Base-by-base conservation (phyloP, 345 rosid species). In the Streptanthus diversifolius region DNA sequence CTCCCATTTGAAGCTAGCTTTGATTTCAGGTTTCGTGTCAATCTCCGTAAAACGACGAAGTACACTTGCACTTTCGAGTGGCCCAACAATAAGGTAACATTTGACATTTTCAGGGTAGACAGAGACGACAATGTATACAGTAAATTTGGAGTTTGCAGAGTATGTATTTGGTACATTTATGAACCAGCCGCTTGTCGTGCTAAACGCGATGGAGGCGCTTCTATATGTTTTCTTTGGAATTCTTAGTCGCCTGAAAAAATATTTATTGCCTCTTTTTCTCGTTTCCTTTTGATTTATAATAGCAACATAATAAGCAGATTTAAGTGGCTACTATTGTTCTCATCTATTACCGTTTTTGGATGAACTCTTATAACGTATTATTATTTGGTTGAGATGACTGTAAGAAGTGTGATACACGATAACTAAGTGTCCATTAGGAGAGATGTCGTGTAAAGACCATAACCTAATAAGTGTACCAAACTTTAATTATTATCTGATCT, bases 111-210 rank as follows among this genome's bases (percentile, higher is more conserved):
- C 30, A 25, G 52, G 18, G 62, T 29, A 7, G 17, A 52, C 3
- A 67, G 62, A 40, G 72, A 53, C 37, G 52, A 67, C 15, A 53
- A 0, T n/a, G 1, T 0, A 36, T 0, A 0, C 9, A 40, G 72
- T 53, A 17, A 40, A 6, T 53, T 3, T 36, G 49, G 36, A 17
- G 12, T 67, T 7, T 53, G 72, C 13, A 53, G 39, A 17, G 62
- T 53, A 54, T 67, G 72, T 54, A 25, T 37, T 36, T 67, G 72
- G 52, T 24, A 37, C 25, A 52, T 66, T 24, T 33, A 51, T 25
- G 71, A 52, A 66, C 33, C 44, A 49, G 71, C 33, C 8, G 36
- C 71, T 49, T 66, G 71, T 6, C 71, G 71, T 5, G 47, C 5
- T 10, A 66, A 36, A 51, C 59, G 58, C 21, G 24, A 66, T 10